Base-by-base conservation (phyloP, 2,329 filamentous ascomycete genomes). In the Gremmenia infestans region DNA sequence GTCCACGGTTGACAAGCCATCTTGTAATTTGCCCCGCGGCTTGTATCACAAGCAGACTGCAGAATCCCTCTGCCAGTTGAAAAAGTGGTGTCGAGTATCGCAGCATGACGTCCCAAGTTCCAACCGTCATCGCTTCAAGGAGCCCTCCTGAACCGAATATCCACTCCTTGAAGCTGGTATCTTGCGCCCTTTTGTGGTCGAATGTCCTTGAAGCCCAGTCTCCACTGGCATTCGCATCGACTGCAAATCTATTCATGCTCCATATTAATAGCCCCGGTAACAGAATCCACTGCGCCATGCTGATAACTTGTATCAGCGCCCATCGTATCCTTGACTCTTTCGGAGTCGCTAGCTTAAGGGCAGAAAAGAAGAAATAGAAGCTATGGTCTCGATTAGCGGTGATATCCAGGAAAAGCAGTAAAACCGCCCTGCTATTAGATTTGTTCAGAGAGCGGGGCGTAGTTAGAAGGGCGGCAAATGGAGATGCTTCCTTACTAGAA, bases 1-100 rank as follows among this genome's bases (percentile, higher is more conserved):
- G 85, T 67, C 93, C 91, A 67, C 89, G 80, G 74, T 97, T 97
- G 54, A 97, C 93, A 32, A 97, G 81, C 87, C 91, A 97, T 72
- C 90, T 83, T 19, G 94, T 96, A 63, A 97, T 91, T 72, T 97
- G 93, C 0, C 94, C 94, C 14, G 89, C 87, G 17, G 92, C 91
- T 73, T 99, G 94, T 56, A 99, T 97, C 62, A 97, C 92, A 55
- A 97, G 76, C 65, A 99, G 76, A 68, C 91, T 97, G 78, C 94
- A 97, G 75, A 99, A 99, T 6, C 94, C 94, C 73, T 99, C 94
- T 52, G 89, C 83, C 8, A 99, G 78, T 74, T 99, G 94, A 76
- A 97, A 99, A 51, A 96, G 81, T 0, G 94, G 94, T 4, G 90
- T 95, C 36, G 92, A 96, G 77, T 95, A 97, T 68, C 87, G 82